phyloP scores from a whole-genome alignment of 805 yeast genomes.

The Saccharomycopsis capsularis region DNA sequence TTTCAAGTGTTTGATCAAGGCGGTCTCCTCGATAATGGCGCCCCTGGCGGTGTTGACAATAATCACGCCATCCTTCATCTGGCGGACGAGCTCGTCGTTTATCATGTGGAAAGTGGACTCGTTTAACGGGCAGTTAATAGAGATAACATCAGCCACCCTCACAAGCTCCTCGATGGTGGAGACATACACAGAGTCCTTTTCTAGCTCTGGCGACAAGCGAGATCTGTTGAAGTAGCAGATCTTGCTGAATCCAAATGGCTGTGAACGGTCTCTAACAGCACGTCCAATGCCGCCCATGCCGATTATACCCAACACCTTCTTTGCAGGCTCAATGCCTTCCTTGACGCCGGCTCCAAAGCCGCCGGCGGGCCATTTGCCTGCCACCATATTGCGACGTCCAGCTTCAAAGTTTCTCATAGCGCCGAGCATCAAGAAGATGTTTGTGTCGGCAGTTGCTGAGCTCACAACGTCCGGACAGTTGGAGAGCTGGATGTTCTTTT shows the following conservation, averaged over 20 bases:
- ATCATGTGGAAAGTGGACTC: constrained; percentile 2
- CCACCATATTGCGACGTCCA: background rate
- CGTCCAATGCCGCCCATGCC: constrained; percentile 12
- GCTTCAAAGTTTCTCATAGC: constrained; percentile 14
- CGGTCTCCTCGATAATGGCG: no score
- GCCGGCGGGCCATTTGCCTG: constrained; percentile 2
- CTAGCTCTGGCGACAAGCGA: constrained; percentile 1
- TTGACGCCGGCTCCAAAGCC: background rate
- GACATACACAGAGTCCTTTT: constrained; percentile 11
- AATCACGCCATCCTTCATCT: constrained; percentile 14
- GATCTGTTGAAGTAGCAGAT: constrained; percentile 7
- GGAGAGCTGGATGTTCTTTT: constrained; percentile 13
- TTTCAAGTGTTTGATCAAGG: no score
- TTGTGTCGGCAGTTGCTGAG: constrained; percentile 19
- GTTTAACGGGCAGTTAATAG: no score
- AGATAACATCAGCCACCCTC: constrained; percentile 3
- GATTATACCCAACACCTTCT: constrained; percentile 11
- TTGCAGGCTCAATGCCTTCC: constrained; percentile 11
- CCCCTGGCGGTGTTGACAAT: constrained; percentile 16
- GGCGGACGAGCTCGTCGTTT: background rate
- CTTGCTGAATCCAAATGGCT: constrained; percentile 8
- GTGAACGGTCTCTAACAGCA: constrained; percentile 3
- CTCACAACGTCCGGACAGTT: constrained; percentile 12
- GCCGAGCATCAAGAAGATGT: constrained; percentile 13
- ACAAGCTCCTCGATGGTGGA: constrained; percentile 5